Base-by-base conservation (phyloP, 1,284 basidiomycete species). In the Boletus austroedulis region DNA sequence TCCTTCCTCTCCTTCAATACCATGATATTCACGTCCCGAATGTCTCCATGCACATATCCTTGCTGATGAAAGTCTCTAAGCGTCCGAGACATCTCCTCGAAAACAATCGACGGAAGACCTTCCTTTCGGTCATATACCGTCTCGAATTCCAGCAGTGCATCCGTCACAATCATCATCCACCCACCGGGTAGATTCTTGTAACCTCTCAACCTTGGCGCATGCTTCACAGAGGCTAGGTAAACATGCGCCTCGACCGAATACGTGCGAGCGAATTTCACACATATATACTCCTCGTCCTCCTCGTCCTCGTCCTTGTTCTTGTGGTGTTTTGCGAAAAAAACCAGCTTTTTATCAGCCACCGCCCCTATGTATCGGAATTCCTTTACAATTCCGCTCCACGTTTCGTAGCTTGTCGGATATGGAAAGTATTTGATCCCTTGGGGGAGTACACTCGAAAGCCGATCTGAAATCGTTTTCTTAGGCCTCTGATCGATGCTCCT, bases 41-140 rank as follows among this genome's bases (percentile, higher is more conserved):
- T 44, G 43, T 44, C 24, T 7, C 43, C 43, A 24, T 44, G 43
- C 14, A 44, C 43, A 12, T 15, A 44, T n/a, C 38, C n/a, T 4
- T 11, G 9, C 17, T 19, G 10, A 19, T 40, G 38, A 21, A 40
- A 40, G 38, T 40, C 38, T 4, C 0, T 10, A 4, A 40, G n/a
- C 15, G 17, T 11, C n/a, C n/a, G 0, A 11, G 1, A 1, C 19
- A 40, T 40, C 11, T 40, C 15, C 0, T 1, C 1, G 8, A 40
- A 11, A 17, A 40, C 0, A 17, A 19, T 21, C 5, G 6, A n/a
- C 5, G 38, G 38, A 40, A 21, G 38, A 19, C 9, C 8, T n/a
- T 40, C 38, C 38, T 40, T 19, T 40, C n/a, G n/a, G 10, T 40
- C 38, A 40, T 4, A 40, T n/a, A 40, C 19, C 7, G n/a, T 40